Percentiles rank a stretch among this genome's conserved stretches.
These are phyloP conservation scores for Theobroma cacao DNA, from an alignment of 345 rosid species.

Conservation along the genomic window DNA sequence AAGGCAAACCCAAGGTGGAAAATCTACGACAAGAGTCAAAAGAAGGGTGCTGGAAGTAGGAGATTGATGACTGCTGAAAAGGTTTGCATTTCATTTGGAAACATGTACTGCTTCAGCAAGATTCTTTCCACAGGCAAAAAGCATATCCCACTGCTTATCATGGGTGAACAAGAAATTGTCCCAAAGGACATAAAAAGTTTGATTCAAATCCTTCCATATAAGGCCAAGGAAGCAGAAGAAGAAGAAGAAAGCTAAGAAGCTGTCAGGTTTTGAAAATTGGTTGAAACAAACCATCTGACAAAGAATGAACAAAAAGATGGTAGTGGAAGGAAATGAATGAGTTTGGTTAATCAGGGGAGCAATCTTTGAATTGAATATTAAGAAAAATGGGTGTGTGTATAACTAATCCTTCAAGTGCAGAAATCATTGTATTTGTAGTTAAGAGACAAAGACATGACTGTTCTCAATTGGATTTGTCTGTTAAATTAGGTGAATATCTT, in stretches of 20 bases:
- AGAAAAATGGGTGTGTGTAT: no score
- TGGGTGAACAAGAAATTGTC: slow-evolving; percentile 25
- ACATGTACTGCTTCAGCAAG: slow-evolving; percentile 68
- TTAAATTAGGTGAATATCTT: neutral
- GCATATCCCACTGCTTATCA: slow-evolving; percentile 19
- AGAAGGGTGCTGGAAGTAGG: neutral
- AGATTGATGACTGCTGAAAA: slow-evolving; percentile 74
- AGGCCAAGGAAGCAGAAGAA: slow-evolving; percentile 31
- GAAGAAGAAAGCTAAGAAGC: slow-evolving; percentile 35
- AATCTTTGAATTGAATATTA: neutral
- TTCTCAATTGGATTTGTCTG: neutral
- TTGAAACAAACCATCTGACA: no score
- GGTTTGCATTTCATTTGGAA: slow-evolving; percentile 49
- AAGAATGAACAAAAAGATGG: no score
- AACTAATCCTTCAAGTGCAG: no score
- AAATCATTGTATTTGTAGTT: no score
- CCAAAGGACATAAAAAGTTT: slow-evolving; percentile 33
- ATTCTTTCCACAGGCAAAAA: slow-evolving; percentile 50
- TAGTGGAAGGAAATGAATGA: neutral
- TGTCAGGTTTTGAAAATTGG: neutral
- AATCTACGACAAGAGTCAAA: neutral
- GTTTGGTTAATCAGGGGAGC: neutral
- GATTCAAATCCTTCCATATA: neutral
- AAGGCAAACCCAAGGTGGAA: neutral
- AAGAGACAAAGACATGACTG: neutral